Evolutionary conservation across 176 grass and related monocot genomes (phyloP), one percentile per base, ranked within the genome.

Genomic region (Carex myosuroides): DNA sequence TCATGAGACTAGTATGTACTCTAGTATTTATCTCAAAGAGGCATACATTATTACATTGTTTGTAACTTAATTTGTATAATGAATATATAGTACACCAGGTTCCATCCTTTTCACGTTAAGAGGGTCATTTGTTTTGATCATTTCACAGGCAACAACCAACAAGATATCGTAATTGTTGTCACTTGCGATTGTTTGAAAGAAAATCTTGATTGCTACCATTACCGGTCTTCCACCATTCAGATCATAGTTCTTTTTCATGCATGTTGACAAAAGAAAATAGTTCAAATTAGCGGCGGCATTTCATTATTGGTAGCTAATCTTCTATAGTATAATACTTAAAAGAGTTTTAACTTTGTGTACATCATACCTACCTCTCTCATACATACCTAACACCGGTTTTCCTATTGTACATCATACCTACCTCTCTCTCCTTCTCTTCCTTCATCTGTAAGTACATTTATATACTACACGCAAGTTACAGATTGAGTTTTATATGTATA

Each of bases 381-480:
- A 24, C 22, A 24, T 32, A 77, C 73, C 73, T 56, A 77, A 54
- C 73, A 22, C 73, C 22, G 24, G 50, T 55, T 70, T 77, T 30
- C 50, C 24, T 20, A 56, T 56, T 56, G 22, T 50, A 56, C 73
- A 33, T 76, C 72, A 76, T 77, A 77, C 50, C 73, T 56, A 77
- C 73, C 50, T 52, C 48, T 77, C 72, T 9, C 61, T 30, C 2
- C 33, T 30, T 55, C 24, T 50, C 46, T 56, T 4, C 22, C 21
- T 55, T 16, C 48, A 56, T 56, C 6, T 14, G 42, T 13, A 21
- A 48, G 24, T 18, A 77, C 50, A 17, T 72, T 42, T 71, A 46
- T 42, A 70, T 30, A 6, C 35, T 41, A 41, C 32, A 42, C 26
- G 26, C 16, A 41, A 42, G 6, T 22, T 13, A 26, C 20, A 13